Evolutionary conservation across 2,329 filamentous ascomycete species (phyloP).

Genomic region (Beauveria sp.): DNA sequence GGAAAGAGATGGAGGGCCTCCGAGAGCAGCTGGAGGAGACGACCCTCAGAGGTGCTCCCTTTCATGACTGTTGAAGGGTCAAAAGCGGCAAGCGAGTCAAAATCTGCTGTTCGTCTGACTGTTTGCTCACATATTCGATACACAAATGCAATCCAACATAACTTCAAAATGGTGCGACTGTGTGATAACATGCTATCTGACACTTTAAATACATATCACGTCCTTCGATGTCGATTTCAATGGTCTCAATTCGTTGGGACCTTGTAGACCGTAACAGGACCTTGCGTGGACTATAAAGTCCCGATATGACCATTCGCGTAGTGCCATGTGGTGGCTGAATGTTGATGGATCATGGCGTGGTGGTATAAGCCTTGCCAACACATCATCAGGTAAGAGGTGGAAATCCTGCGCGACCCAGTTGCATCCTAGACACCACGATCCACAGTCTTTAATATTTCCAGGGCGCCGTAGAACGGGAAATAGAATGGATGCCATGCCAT

Average conservation of each 20-base stretch:
- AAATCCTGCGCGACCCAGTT: neutral
- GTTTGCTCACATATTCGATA: neutral
- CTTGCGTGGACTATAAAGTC: neutral
- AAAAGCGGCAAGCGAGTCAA: too few relatives aligned
- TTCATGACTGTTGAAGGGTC: too few relatives aligned
- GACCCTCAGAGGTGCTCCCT: too few relatives aligned
- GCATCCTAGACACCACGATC: neutral
- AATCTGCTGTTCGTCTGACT: too few relatives aligned
- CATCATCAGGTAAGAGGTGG: neutral
- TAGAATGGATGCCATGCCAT: neutral
- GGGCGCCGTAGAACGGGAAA: neutral
- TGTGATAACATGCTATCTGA: neutral
- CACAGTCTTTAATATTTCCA: neutral
- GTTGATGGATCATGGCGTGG: neutral
- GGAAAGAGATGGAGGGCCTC: too few relatives aligned
- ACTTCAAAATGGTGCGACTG: neutral
- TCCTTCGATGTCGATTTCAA: neutral
- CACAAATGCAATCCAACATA: neutral
- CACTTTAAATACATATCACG: neutral
- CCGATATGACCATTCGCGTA: conserved; percentile 5
- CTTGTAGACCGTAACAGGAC: neutral
- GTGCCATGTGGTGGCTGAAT: neutral
- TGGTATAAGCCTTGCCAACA: neutral
- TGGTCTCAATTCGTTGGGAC: neutral
- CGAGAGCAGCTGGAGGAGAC: too few relatives aligned